These are phyloP conservation scores for Thielaviopsis cerberus DNA, from an alignment of 2,329 filamentous ascomycete species.

Conservation along the genomic window DNA sequence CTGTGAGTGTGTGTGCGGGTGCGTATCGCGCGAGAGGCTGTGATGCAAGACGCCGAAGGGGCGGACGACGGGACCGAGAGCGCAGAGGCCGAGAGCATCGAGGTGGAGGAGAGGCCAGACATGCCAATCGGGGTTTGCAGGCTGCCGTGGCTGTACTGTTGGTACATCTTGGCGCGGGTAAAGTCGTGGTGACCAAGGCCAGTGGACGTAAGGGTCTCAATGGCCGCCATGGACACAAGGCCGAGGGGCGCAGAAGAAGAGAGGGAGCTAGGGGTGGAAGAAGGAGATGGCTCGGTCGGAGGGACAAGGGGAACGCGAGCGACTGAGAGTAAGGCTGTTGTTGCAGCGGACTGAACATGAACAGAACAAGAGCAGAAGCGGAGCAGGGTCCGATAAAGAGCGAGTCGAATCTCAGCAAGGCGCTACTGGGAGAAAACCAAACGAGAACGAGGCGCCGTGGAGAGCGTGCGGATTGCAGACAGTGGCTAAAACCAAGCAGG, in stretches of 20 bases:
- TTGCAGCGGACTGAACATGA: constrained; percentile 6
- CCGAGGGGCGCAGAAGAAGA: background rate
- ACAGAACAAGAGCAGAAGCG: background rate
- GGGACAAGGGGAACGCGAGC: background rate
- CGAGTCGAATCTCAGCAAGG: background rate
- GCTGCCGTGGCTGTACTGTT: constrained; percentile 1
- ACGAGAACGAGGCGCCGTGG: background rate
- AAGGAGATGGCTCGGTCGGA: background rate
- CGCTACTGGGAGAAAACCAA: background rate
- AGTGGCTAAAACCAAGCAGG: background rate
- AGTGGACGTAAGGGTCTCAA: constrained; percentile 6
- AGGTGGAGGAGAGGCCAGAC: background rate
- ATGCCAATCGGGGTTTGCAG: constrained; percentile 7
- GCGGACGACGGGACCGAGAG: background rate
- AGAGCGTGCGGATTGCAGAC: background rate
- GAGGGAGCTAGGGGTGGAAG: background rate
- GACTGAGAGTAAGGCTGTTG: background rate
- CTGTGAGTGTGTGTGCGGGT: constrained; percentile 2
- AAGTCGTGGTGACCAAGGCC: constrained; percentile 10
- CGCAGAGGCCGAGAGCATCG: background rate
- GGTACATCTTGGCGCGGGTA: constrained; percentile 9
- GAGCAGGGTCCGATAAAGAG: background rate
- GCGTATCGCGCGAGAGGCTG: background rate
- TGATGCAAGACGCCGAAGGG: background rate
- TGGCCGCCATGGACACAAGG: constrained; percentile 9